Conservation (phyloP, 345 rosid genomes). For the Rhizophora apiculata region DNA sequence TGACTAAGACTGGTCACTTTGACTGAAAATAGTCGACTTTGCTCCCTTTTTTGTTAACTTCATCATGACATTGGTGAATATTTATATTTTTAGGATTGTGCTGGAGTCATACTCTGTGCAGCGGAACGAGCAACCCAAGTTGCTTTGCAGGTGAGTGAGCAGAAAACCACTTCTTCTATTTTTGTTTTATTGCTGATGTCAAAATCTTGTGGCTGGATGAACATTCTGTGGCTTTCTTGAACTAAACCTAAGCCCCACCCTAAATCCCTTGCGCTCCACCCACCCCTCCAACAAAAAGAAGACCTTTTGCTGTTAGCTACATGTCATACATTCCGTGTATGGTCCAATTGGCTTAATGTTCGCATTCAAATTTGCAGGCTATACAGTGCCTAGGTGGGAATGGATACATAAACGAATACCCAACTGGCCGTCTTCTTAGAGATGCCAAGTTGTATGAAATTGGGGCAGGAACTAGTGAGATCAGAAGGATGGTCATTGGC, state of each 20-base stretch:
- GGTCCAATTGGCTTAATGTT: slow-evolving; percentile 6
- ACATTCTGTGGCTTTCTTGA: neutral
- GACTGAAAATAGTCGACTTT: neutral
- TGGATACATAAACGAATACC: slow-evolving; percentile 86
- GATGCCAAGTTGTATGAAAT: slow-evolving; percentile 93
- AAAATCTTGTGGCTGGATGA: neutral
- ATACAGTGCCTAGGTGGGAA: slow-evolving; percentile 97
- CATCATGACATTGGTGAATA: neutral
- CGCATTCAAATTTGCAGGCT: slow-evolving; percentile 50
- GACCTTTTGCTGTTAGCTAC: too few relatives aligned
- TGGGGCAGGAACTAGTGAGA: slow-evolving; percentile 96
- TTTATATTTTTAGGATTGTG: slow-evolving; percentile 64
- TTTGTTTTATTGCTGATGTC: neutral
- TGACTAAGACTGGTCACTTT: too few relatives aligned
- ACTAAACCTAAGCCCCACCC: neutral
- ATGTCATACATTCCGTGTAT: neutral
- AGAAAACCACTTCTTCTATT: neutral
- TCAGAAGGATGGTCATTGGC: slow-evolving; percentile 85
- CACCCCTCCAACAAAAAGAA: too few relatives aligned
- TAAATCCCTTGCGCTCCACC: too few relatives aligned
- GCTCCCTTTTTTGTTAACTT: neutral
- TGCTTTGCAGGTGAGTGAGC: slow-evolving; percentile 73
- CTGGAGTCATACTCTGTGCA: slow-evolving; percentile 86
- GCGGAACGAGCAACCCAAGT: slow-evolving; percentile 97
- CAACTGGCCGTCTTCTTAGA: slow-evolving; percentile 83